Evolutionary conservation across 2,329 filamentous ascomycete genomes (phyloP).

Genomic region (Colletotrichum chrysophilum): DNA sequence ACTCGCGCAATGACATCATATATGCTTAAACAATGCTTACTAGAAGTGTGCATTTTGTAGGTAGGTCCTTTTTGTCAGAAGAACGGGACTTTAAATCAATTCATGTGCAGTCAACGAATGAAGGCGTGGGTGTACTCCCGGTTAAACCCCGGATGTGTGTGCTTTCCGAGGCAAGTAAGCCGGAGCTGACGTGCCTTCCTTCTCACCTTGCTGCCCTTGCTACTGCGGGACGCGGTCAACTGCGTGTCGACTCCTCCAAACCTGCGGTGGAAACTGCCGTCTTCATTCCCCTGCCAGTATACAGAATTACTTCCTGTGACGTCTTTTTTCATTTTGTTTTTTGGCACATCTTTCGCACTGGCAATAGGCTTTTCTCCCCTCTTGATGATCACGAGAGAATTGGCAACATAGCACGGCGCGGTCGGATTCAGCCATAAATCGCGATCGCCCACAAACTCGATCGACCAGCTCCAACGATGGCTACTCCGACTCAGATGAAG

Average conservation of each 20-base stretch:
- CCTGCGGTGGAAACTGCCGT: neutral
- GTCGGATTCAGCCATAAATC: neutral
- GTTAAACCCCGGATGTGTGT: neutral
- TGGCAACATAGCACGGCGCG: neutral
- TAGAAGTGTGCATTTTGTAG: neutral
- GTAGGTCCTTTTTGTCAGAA: neutral
- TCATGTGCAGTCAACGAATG: neutral
- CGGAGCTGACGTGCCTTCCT: neutral
- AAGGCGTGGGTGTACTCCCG: neutral
- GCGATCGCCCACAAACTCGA: neutral
- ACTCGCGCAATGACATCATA: neutral
- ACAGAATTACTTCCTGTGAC: neutral
- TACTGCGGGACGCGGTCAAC: neutral
- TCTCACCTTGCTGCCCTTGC: neutral
- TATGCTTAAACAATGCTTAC: neutral
- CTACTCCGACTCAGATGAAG: conserved; percentile 57
- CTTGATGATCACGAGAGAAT: neutral
- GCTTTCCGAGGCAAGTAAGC: neutral
- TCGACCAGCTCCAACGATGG: conserved; percentile 36
- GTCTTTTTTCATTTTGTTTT: neutral
- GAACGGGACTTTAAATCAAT: neutral
- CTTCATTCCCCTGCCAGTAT: neutral
- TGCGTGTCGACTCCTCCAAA: neutral
- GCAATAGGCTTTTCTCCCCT: neutral
- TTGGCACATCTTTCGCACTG: neutral